Conservation (phyloP, 768 basidiomycete species). For the Termitomyces titanicus region DNA sequence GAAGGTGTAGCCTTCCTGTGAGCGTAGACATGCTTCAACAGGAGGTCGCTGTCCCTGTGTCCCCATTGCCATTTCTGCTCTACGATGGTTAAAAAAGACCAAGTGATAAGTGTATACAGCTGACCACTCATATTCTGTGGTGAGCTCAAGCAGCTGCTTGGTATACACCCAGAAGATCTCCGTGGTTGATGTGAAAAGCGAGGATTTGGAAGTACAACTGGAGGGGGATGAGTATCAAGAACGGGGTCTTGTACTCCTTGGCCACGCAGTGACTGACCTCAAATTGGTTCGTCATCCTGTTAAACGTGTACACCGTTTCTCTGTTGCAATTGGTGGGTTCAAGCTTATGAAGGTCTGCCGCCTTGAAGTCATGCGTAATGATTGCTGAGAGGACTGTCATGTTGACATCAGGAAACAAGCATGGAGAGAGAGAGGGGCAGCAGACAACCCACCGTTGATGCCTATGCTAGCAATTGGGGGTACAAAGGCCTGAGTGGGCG, state of each 20-base stretch:
- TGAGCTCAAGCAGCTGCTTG: background rate
- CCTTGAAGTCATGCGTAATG: slow-evolving; percentile 13
- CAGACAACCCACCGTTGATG: too few species aligned
- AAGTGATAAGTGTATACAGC: background rate
- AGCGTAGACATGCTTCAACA: background rate
- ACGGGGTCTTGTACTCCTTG: background rate
- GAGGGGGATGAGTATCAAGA: background rate
- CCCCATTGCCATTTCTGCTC: background rate
- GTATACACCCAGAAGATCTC: background rate
- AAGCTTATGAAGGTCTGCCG: slow-evolving; percentile 15
- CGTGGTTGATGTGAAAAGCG: background rate
- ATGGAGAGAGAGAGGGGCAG: background rate
- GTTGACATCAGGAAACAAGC: slow-evolving; percentile 17
- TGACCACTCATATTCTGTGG: background rate
- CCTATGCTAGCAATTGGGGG: too few species aligned
- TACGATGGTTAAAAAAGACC: background rate
- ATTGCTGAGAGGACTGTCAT: slow-evolving; percentile 10
- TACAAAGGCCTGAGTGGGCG: too few species aligned
- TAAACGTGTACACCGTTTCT: background rate
- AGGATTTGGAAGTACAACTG: background rate
- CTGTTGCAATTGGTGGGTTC: background rate
- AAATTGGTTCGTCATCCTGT: background rate
- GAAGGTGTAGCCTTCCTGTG: background rate
- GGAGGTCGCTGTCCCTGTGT: background rate
- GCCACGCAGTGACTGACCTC: background rate